These are phyloP conservation scores for Phaeotremella fagi DNA, from an alignment of 768 basidiomycete genomes.

Conservation along the genomic window DNA sequence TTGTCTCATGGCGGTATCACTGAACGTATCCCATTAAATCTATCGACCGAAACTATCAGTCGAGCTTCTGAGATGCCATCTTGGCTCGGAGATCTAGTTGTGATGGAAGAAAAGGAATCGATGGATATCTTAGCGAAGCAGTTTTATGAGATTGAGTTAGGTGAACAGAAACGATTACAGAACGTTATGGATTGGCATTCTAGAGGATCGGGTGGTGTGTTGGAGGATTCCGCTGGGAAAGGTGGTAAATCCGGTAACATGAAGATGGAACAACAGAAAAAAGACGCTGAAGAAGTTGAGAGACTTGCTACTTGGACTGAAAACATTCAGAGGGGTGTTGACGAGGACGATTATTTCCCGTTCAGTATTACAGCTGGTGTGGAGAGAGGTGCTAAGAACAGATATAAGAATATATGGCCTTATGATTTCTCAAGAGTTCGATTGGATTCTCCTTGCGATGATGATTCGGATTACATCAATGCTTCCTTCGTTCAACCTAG, in stretches of 20 bases:
- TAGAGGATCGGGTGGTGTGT: conserved; percentile 47
- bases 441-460: conserved; percentile 53
- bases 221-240: neutral
- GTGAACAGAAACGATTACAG: conserved; percentile 81
- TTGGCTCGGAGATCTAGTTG: conserved; percentile 72
- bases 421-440: conserved; percentile 87
- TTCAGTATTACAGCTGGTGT: conserved; percentile 93
- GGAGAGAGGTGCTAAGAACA: conserved; percentile 91
- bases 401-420: conserved; percentile 96
- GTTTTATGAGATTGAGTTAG: conserved; percentile 86
- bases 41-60: conserved; percentile 52
- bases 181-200: conserved; percentile 89
- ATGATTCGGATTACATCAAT: conserved; percentile 86
- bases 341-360: conserved; percentile 59
- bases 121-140: conserved; percentile 82
- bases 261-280: conserved; percentile 18
- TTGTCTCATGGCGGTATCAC: conserved; percentile 60
- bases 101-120: conserved; percentile 57
- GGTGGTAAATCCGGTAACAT: conserved; percentile 7
- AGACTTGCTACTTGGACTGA: conserved; percentile 20
- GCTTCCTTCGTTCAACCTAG: conserved; percentile 88
- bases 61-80: conserved; percentile 68
- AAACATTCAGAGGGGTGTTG: neutral
- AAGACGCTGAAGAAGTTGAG: conserved; percentile 27
- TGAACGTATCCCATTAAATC: conserved; percentile 71